Base-by-base conservation (phyloP, 805 yeast species). In the Yarrowia keelungensis region DNA sequence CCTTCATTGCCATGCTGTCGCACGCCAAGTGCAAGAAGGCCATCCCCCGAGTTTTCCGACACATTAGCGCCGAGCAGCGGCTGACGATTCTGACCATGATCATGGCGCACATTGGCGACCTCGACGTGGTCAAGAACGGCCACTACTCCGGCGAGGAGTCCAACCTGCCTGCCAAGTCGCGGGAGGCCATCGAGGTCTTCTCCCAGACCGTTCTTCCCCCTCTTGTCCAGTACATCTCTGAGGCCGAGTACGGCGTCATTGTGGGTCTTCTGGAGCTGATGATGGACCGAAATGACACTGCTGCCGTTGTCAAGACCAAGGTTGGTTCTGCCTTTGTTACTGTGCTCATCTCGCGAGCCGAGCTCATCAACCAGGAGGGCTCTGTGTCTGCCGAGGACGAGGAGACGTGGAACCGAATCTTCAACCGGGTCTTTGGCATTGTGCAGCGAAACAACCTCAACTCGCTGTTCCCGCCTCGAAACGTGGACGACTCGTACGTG, bases 321-420 rank as follows among this genome's bases (percentile, higher is more conserved):
- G 85, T 91, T 72, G 98, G 98, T 22, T 85, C 92, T 73, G 89
- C 97, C 12, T 82, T 94, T 69, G 84, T 94, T 68, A 94, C 98
- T 0, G 91, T 96, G n/a, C 81, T 94, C 71, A 87, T 93, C 69
- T 91, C 97, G 5, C 87, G 97, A 74, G 94, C 97, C 42, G 98
- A 94, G 78, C 85, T 93, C 74, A 89, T 94, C 75, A 89, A 89
- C 75, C 97, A 96, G 76, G 97, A 93, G 75, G 87, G 47, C 64
- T 36, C 72, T 67, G 58, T 72, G 82, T 45, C 87, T 85, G 4
- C 84, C 85, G 47, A 89, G 85, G 73, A 71, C 5, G 77, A 86
- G 70, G 82, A 86, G 4, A 86, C 83, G 73, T 93, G 98, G 98
- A 84, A 89, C 53, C 82, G 84, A 67, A 87, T 91, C 69, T 94